Evolutionary conservation across 1,284 basidiomycete species (phyloP), one percentile per base, ranked within the genome.

Genomic region (Tremellales sp.): DNA sequence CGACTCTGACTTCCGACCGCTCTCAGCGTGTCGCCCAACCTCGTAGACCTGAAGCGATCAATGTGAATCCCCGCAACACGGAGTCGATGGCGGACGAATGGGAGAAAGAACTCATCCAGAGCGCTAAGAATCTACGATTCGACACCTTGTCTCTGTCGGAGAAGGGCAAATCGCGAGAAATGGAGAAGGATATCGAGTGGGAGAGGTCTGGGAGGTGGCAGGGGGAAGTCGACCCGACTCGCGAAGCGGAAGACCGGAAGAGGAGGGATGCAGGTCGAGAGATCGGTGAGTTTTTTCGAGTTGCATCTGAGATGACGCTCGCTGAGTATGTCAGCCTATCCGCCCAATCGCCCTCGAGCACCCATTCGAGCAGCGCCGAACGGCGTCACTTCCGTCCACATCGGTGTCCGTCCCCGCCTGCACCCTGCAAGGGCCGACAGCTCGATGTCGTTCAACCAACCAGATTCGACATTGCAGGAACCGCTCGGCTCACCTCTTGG

Each of bases 381-480:
- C 13, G 66, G 66, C 13, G 64, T 68, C 6, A 68, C 64, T 0
- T 63, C 66, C 2, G 52, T 68, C 15, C 64, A 68, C 39, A 47
- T 68, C 15, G 66, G 66, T 23, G 57, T 68, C 17, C 60, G 66
- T 36, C 66, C 66, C 4, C 55, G 66, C 8, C 49, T 68, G 1
- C 66, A 66, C 40, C 66, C 64, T 3, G 53, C 58, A 4, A 49
- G 49, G 22, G 57, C 58, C 1, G 48, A 51, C 40, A 53, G 55
- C 5, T 64, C 61, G 11, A 45, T 64, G 39, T 23, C 51, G 5
- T 52, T 53, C 15, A 68, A 68, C 47, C 64, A 66, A 49, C 66
- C 66, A 11, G 61, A 66, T 41, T 5, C 17, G 4, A 26, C 40
- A n/a, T 27, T 65, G 1, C 52, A 56, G 3, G 17, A 40, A 4